Evolutionary conservation across 352 stramenopile genomes (phyloP).

Genomic region (Globisporangium perplexum): DNA sequence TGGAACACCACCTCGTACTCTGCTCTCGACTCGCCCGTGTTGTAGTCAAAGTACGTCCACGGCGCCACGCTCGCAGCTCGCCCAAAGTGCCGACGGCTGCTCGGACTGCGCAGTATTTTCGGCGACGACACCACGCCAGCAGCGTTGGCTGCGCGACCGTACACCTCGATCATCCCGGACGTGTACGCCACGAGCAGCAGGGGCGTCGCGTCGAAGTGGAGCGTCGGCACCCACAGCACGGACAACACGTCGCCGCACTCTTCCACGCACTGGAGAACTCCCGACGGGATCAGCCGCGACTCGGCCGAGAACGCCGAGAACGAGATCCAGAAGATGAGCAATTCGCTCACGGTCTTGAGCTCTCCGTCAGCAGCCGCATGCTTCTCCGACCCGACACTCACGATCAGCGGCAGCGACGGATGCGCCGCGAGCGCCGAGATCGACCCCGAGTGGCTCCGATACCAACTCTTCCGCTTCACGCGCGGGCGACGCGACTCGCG

Average conservation of each 20-base stretch:
- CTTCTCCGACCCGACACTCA: slow-evolving; percentile 42
- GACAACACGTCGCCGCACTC: slow-evolving; percentile 50
- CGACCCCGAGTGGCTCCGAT: slow-evolving; percentile 58
- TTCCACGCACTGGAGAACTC: slow-evolving; percentile 48
- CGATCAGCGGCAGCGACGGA: slow-evolving; percentile 68
- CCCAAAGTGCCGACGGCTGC: slow-evolving; percentile 11
- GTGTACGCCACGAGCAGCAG: slow-evolving; percentile 61
- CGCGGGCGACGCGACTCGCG: slow-evolving; percentile 23
- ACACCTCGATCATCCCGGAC: slow-evolving; percentile 58
- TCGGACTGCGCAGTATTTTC: slow-evolving; percentile 12
- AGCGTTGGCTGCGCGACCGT: slow-evolving; percentile 45
- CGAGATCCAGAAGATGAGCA: slow-evolving; percentile 82
- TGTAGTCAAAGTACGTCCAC: slow-evolving; percentile 73
- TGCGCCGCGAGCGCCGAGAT: slow-evolving; percentile 70
- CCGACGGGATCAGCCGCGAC: slow-evolving; percentile 72
- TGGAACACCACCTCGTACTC: slow-evolving; percentile 63
- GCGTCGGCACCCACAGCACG: slow-evolving; percentile 76
- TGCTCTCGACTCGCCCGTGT: slow-evolving; percentile 50
- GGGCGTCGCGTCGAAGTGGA: slow-evolving; percentile 76
- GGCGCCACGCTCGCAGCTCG: slow-evolving; percentile 49
- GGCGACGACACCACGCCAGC: slow-evolving; percentile 55
- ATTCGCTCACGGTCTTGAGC: slow-evolving; percentile 31
- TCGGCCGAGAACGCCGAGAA: slow-evolving; percentile 80
- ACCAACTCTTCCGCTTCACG: slow-evolving; percentile 80
- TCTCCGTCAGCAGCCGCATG: slow-evolving; percentile 8